Evolutionary conservation across 805 yeast species (phyloP).

Genomic region (Saccharomyces mikatae): DNA sequence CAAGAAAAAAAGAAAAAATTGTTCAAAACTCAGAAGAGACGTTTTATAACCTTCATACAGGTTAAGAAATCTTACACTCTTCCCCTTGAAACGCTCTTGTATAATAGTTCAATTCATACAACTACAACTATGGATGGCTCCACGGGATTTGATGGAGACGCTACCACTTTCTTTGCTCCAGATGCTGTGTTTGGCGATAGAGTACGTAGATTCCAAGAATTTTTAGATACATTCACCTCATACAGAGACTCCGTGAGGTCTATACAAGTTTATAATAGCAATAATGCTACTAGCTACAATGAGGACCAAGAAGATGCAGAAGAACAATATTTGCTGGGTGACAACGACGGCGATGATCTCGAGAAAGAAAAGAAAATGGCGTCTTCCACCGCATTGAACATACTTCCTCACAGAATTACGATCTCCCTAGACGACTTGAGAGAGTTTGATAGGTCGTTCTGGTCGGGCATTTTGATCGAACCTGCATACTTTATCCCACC

Average conservation of each 20-base stretch:
- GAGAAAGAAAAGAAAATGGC: constrained; percentile 8
- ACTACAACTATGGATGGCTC: background rate
- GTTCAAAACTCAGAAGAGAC: background rate
- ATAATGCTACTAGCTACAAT: constrained; percentile 14
- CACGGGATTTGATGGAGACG: constrained; percentile 6
- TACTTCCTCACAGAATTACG: constrained; percentile 42
- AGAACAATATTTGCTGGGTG: background rate
- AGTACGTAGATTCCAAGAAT: constrained; percentile 81
- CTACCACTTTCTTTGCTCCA: constrained; percentile 18
- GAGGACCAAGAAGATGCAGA: constrained; percentile 10
- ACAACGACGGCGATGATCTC: constrained; percentile 6
- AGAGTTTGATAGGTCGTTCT: constrained; percentile 69
- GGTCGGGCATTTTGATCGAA: constrained; percentile 62
- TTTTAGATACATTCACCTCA: constrained; percentile 58
- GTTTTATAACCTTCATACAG: background rate
- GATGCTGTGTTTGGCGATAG: constrained; percentile 66
- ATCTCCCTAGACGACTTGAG: constrained; percentile 83
- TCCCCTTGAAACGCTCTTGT: background rate
- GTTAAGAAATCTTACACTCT: background rate
- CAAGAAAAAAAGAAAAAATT: background rate
- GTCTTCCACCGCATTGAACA: constrained; percentile 2
- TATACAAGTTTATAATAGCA: constrained; percentile 59
- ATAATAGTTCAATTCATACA: background rate
- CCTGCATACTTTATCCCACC: constrained; percentile 90
- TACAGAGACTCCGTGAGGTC: constrained; percentile 64